Base-by-base conservation (phyloP, 208 protist genomes). In the Leishmania lainsoni region DNA sequence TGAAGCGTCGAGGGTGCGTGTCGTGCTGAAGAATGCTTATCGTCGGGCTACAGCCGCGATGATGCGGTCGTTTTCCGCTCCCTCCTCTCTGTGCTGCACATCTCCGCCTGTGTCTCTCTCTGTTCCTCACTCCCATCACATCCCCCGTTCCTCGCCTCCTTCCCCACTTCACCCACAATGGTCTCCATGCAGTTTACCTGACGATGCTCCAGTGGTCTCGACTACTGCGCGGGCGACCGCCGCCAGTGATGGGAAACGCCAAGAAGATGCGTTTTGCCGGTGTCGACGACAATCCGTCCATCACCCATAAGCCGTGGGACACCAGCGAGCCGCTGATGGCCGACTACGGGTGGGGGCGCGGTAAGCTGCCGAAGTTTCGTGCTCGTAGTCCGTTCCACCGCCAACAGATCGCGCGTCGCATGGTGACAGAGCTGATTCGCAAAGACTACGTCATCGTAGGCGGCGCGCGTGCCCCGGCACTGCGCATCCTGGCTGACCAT, bases 361-460 rank as follows among this genome's bases (percentile, higher is more conserved):
- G 94, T 22, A 91, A 93, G 78, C 81, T 97, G 61, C 93, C 93
- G 2, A 96, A 96, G 72, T 98, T 96, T 52, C 91, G 91, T 35
- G 93, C 93, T 2, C 91, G 91, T 52, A 95, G 90, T 66, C 95
- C 93, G 29, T 98, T 87, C 76, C 95, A 98, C 77, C 90, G 93
- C 2, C 95, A 98, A 84, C 89, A 94, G 54, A 98, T 98, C 58
- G 90, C 93, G 29, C 90, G 93, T 3, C 93, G 93, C 76, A 98
- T 98, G 95, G 92, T 98, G 63, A 98, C 95, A 29, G 93, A 98
- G 84, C 87, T 98, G 79, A 91, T 98, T 12, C 93, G 95, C 0
- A 96, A 96, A 79, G 95, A 98, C 82, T 94, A 97, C 80, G 89
- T 90, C 54, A 98, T 96, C 81, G 95, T 98, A 45, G 95, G 92